These are phyloP conservation scores for Penicillium sp. DNA, from an alignment of 2,329 filamentous ascomycete genomes.

Conservation along the genomic window DNA sequence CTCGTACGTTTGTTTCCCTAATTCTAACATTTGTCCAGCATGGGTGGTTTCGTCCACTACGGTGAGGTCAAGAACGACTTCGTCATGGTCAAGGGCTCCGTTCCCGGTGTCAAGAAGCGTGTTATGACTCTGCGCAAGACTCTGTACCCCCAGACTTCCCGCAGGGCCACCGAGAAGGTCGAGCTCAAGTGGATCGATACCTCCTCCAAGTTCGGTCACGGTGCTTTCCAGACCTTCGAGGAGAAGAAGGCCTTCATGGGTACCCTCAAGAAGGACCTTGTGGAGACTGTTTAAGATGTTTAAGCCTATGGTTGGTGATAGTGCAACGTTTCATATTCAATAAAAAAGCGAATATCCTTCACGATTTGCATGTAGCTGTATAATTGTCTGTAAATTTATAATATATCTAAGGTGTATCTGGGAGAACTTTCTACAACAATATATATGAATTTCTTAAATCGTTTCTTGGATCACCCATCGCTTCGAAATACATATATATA, in stretches of 20 bases:
- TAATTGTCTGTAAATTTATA: neutral
- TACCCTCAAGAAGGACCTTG: constrained; percentile 98
- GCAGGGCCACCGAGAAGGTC: constrained; percentile 97
- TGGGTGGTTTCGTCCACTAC: constrained; percentile 99
- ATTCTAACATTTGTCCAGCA: constrained; percentile 55
- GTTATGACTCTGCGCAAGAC: constrained; percentile 98
- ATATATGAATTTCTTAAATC: neutral
- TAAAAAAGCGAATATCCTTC: constrained; percentile 42
- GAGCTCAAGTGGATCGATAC: constrained; percentile 99
- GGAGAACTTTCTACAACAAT: neutral
- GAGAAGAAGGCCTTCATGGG: constrained; percentile 98
- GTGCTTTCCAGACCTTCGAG: constrained; percentile 96
- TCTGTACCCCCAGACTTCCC: constrained; percentile 94
- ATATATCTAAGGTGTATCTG: neutral
- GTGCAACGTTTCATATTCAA: constrained; percentile 40
- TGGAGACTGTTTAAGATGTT: constrained; percentile 53
- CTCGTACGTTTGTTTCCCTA: neutral
- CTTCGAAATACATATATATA: neutral
- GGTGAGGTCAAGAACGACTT: constrained; percentile 99
- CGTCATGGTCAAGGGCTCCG: constrained; percentile 94
- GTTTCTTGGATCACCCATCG: neutral
- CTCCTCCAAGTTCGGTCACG: constrained; percentile 99
- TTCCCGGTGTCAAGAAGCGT: constrained; percentile 99
- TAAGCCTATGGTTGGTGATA: constrained; percentile 36
- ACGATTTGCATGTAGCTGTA: constrained; percentile 16